Evolutionary conservation across 2,329 filamentous ascomycete genomes (phyloP).

Genomic region (Pseudohalonectria lignicola): DNA sequence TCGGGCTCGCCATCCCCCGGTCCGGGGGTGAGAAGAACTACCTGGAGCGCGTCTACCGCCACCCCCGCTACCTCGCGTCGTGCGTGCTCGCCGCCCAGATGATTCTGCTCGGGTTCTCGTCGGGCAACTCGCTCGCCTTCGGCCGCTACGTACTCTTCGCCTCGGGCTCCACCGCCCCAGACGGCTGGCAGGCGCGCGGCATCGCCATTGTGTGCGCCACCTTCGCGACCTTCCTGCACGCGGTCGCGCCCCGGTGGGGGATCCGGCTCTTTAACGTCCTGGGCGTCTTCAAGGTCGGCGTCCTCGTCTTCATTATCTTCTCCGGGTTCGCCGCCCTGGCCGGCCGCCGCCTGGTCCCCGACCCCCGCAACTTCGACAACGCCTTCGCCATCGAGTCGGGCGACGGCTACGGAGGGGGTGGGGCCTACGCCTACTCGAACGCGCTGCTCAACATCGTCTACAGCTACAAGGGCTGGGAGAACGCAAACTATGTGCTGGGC

Average conservation of each 20-base stretch:
- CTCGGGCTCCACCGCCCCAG: conserved; percentile 30
- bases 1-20: conserved; percentile 49
- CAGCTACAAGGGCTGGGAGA: conserved; percentile 43
- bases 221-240: conserved; percentile 42
- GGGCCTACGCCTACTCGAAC: conserved; percentile 30
- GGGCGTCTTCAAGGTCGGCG: conserved; percentile 47
- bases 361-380: conserved; percentile 97
- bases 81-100: conserved; percentile 50
- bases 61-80: conserved; percentile 46
- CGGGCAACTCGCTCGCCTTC: conserved; percentile 47
- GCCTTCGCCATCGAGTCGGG: conserved; percentile 61
- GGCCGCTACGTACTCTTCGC: conserved; percentile 38
- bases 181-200: conserved; percentile 45
- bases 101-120: conserved; percentile 50
- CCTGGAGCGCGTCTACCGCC: conserved; percentile 50
- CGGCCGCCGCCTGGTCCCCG: conserved; percentile 79
- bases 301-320: conserved; percentile 50
- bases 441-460: conserved; percentile 45
- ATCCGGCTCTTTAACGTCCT: conserved; percentile 48
- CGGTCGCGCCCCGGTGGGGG: conserved; percentile 43
- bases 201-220: conserved; percentile 43
- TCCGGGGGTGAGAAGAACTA: conserved; percentile 58
- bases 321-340: conserved; percentile 46
- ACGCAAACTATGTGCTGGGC: conserved; percentile 43
- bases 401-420: conserved; percentile 2